Evolutionary conservation across 768 basidiomycete genomes (phyloP).

Genomic region (Galerina marginata): DNA sequence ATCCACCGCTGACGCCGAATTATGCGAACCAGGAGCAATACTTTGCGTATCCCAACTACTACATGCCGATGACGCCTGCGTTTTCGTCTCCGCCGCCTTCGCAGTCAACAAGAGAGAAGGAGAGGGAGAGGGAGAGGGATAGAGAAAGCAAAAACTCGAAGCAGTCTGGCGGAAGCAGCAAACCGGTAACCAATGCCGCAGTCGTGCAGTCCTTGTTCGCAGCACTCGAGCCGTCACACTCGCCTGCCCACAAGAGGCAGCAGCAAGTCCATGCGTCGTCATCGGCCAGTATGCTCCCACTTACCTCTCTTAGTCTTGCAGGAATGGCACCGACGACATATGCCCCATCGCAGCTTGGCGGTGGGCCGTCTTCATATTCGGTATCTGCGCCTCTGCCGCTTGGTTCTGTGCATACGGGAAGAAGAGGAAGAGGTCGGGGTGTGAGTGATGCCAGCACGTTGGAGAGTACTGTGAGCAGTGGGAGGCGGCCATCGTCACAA

Average conservation of each 20-base stretch:
- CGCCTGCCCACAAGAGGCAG: constrained; percentile 15
- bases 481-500: constrained; percentile 18
- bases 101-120: constrained; percentile 11
- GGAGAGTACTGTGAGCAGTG: constrained; percentile 4
- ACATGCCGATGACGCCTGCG: constrained; percentile 18
- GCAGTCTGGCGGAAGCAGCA: background rate
- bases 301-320: constrained; percentile 8
- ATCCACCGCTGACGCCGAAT: background rate
- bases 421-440: background rate
- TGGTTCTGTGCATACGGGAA: constrained; percentile 12
- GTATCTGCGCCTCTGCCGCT: constrained; percentile 26
- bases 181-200: background rate
- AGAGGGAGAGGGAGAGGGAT: constrained; percentile 19
- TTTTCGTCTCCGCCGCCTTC: background rate
- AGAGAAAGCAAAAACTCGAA: constrained; percentile 23
- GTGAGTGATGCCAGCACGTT: constrained; percentile 17
- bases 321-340: constrained; percentile 1
- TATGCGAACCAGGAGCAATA: constrained; percentile 5
- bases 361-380: constrained; percentile 1
- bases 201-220: constrained; percentile 23
- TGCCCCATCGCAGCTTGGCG: background rate
- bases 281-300: background rate
- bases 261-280: constrained; percentile 2
- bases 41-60: constrained; percentile 23
- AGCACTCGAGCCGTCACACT: constrained; percentile 25